Evolutionary conservation across 805 yeast genomes (phyloP).

Genomic region (Ogataea minuta): DNA sequence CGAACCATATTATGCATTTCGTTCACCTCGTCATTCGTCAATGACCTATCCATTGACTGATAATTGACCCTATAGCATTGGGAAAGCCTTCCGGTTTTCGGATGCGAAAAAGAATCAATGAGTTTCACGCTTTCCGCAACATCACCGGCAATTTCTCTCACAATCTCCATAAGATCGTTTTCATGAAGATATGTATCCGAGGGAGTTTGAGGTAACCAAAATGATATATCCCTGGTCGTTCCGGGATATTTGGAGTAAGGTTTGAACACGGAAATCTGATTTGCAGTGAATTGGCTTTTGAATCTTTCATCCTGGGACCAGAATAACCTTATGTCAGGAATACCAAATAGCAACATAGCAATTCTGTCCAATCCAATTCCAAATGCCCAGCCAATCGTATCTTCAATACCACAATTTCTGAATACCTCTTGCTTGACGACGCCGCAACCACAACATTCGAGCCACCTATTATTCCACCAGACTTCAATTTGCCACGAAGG

Average conservation of each 20-base stretch:
- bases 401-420: constrained; percentile 63
- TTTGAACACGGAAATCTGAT: constrained; percentile 66
- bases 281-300: constrained; percentile 63
- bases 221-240: constrained; percentile 81
- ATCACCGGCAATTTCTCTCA: constrained; percentile 81
- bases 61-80: constrained; percentile 88
- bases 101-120: constrained; percentile 82
- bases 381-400: constrained; percentile 93
- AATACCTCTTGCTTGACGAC: constrained; percentile 78
- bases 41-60: constrained; percentile 92
- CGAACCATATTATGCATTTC: constrained; percentile 66
- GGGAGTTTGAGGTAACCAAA: constrained; percentile 66
- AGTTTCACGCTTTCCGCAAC: constrained; percentile 81
- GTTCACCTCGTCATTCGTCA: constrained; percentile 85
- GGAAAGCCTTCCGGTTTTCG: constrained; percentile 71
- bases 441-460: constrained; percentile 96
- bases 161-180: constrained; percentile 92
- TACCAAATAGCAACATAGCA: constrained; percentile 93
- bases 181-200: constrained; percentile 52
- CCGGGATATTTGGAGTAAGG: constrained; percentile 94
- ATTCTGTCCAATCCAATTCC: constrained; percentile 93
- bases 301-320: constrained; percentile 88
- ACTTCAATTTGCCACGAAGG: constrained; percentile 99
- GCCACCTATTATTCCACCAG: constrained; percentile 98
- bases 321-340: constrained; percentile 91